Percentiles rank a stretch among this genome's conserved stretches.
These are phyloP conservation scores for Elsinoe australis DNA, from an alignment of 2,329 filamentous ascomycete genomes.

Conservation along the genomic window DNA sequence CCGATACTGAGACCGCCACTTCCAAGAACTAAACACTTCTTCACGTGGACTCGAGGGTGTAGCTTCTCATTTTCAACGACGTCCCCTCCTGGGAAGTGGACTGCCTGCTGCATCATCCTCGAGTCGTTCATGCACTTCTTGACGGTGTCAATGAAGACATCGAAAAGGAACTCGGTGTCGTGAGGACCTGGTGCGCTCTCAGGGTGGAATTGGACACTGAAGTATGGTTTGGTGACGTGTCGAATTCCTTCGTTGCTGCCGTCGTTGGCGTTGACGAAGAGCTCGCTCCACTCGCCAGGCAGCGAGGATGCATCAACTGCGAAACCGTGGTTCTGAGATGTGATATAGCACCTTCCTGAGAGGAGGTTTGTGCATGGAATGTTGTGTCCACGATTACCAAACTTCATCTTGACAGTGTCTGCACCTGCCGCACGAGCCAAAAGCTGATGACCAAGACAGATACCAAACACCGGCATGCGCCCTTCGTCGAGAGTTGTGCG, in stretches of 20 bases:
- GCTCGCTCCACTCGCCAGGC: constrained; percentile 74
- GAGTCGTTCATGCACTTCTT: constrained; percentile 60
- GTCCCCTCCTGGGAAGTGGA: constrained; percentile 80
- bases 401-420: constrained; percentile 92
- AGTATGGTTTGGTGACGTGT: constrained; percentile 77
- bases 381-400: constrained; percentile 96
- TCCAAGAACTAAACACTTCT: constrained; percentile 91
- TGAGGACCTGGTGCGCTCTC: constrained; percentile 92
- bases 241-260: constrained; percentile 97
- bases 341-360: constrained; percentile 96
- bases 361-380: constrained; percentile 95
- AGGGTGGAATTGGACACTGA: constrained; percentile 99
- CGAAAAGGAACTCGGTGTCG: constrained; percentile 94
- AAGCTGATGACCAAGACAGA: constrained; percentile 91
- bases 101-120: constrained; percentile 60
- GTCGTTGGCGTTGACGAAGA: constrained; percentile 97
- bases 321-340: constrained; percentile 96
- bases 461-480: constrained; percentile 84
- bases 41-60: constrained; percentile 73
- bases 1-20: constrained; percentile 95
- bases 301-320: constrained; percentile 78
- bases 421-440: constrained; percentile 83
- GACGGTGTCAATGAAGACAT: constrained; percentile 89
- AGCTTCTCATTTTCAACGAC: constrained; percentile 67
- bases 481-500: constrained; percentile 66